phyloP scores from a whole-genome alignment of 73 alveolate genomes.

The Tetrahymena elliotti region DNA sequence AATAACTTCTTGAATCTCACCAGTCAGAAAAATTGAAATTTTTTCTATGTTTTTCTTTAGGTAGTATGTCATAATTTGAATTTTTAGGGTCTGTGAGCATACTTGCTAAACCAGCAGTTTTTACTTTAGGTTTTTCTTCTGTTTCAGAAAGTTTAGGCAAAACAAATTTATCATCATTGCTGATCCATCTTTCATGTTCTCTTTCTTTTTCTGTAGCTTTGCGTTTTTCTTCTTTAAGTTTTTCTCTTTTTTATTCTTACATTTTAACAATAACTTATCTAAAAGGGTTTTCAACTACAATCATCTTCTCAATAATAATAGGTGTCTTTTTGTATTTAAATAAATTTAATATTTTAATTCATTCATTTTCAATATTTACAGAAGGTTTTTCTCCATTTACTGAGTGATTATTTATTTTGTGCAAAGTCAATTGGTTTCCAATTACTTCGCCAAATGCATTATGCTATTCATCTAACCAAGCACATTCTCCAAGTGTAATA shows the following conservation, averaged over 20 bases:
- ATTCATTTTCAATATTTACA: background rate
- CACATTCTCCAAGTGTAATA: conserved; percentile 74
- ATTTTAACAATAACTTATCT: conserved; percentile 57
- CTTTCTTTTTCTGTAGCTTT: background rate
- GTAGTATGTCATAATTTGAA: background rate
- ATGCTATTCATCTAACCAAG: conserved; percentile 74
- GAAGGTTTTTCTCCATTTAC: conserved; percentile 50
- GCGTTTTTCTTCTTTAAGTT: conserved; percentile 16
- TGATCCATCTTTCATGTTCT: conserved; percentile 30
- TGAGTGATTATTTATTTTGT: conserved; percentile 51
- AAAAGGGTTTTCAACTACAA: conserved; percentile 75
- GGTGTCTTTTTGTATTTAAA: conserved; percentile 12
- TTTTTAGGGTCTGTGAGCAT: background rate
- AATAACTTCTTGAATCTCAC: background rate
- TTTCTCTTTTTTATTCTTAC: conserved; percentile 15
- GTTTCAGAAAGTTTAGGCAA: background rate
- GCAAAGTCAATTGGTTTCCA: conserved; percentile 53
- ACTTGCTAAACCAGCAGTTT: background rate
- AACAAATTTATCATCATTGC: conserved; percentile 2
- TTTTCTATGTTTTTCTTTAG: background rate
- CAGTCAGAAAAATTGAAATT: background rate
- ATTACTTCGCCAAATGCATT: conserved; percentile 81
- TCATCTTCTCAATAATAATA: conserved; percentile 55
- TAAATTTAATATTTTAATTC: background rate
- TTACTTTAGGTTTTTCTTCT: background rate